Conservation (phyloP, 83 land plant species). For the Thuja plicata region DNA sequence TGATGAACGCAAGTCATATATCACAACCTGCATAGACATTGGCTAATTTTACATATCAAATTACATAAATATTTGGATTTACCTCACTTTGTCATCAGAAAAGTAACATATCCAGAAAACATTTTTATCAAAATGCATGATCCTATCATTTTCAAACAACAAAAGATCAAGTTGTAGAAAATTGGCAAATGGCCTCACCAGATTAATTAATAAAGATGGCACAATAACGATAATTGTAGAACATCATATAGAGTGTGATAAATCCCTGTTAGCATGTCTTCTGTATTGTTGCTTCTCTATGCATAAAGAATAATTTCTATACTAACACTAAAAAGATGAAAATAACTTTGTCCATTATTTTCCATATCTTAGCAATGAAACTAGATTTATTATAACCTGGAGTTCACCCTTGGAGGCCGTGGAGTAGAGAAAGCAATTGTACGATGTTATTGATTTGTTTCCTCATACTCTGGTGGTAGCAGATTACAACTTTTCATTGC, state of each 20-base stretch:
- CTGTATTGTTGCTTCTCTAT: neutral
- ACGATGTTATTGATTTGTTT: no score
- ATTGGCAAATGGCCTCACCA: neutral
- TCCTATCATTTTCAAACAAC: neutral
- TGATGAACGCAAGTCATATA: slow-evolving; percentile 95
- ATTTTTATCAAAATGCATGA: neutral
- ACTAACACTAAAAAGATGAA: neutral
- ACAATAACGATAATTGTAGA: neutral
- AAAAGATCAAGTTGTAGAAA: neutral
- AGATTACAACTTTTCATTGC: no score
- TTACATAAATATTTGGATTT: neutral
- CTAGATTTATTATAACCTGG: no score
- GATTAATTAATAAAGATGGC: neutral
- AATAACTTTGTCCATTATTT: neutral
- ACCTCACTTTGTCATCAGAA: slow-evolving; percentile 6
- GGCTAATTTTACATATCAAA: neutral
- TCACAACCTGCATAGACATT: slow-evolving; percentile 40
- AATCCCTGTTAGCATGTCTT: neutral
- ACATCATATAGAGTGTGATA: neutral
- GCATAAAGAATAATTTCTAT: neutral
- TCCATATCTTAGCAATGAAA: no score
- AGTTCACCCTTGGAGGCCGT: no score
- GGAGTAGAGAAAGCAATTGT: no score
- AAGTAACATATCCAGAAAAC: neutral
- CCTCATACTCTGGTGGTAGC: no score